Evolutionary conservation across 208 protist species (phyloP).

Genomic region (Herpetomonas tarakana): DNA sequence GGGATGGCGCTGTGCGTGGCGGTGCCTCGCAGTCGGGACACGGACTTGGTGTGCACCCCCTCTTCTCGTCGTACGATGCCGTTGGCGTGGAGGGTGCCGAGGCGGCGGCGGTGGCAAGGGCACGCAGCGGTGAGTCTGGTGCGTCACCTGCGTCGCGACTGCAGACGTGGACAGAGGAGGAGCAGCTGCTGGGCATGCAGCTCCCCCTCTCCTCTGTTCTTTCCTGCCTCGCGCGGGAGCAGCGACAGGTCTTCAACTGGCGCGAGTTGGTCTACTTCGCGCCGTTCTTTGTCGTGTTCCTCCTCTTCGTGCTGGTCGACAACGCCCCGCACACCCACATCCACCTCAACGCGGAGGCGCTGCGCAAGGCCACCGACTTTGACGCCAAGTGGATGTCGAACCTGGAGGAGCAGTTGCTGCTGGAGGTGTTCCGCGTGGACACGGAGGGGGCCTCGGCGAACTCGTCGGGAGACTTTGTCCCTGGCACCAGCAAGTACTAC

Average conservation of each 20-base stretch:
- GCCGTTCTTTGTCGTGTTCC: constrained; percentile 21
- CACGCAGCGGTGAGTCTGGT: constrained; percentile 11
- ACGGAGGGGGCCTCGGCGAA: constrained; percentile 15
- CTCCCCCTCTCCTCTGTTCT: constrained; percentile 21
- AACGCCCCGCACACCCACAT: neutral
- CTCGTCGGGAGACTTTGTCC: constrained; percentile 14
- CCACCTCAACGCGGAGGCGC: constrained; percentile 9
- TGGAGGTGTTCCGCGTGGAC: constrained; percentile 34
- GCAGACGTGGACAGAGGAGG: constrained; percentile 5
- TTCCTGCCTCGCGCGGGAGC: constrained; percentile 15
- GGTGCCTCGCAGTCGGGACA: too few relatives aligned
- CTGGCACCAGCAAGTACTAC: constrained; percentile 20
- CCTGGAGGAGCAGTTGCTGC: constrained; percentile 12
- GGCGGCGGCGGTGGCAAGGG: constrained; percentile 3
- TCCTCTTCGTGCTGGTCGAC: constrained; percentile 16
- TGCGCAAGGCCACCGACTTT: constrained; percentile 7
- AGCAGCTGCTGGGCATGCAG: constrained; percentile 20
- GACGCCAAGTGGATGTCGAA: neutral
- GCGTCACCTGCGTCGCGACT: too few relatives aligned
- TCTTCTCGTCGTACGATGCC: constrained; percentile 20
- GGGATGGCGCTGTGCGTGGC: too few relatives aligned
- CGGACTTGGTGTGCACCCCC: neutral
- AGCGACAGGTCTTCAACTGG: constrained; percentile 17
- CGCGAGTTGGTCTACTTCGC: constrained; percentile 18
- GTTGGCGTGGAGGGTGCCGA: constrained; percentile 18